These are phyloP conservation scores for Trichoderma asperellum DNA, from an alignment of 2,329 filamentous ascomycete species.

Conservation along the genomic window DNA sequence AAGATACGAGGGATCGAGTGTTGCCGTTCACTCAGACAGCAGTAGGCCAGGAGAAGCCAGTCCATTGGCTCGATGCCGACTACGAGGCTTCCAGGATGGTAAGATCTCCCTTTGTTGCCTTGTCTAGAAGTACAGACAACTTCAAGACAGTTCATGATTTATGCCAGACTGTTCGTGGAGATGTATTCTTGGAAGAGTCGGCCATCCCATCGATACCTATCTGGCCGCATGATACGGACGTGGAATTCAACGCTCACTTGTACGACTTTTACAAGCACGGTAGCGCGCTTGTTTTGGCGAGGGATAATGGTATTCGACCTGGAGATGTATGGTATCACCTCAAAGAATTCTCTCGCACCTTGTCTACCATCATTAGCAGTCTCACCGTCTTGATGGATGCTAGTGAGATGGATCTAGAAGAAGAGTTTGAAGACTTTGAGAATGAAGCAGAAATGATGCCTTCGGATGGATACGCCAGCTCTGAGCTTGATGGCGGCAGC, in stretches of 20 bases:
- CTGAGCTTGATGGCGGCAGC: conserved; percentile 8
- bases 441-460: conserved; percentile 41
- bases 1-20: conserved; percentile 51
- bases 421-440: conserved; percentile 48
- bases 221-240: conserved; percentile 57
- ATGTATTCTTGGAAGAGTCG: conserved; percentile 74
- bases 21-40: conserved; percentile 59
- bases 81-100: conserved; percentile 47
- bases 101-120: conserved; percentile 70
- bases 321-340: conserved; percentile 74
- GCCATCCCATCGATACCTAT: conserved; percentile 71
- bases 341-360: conserved; percentile 60
- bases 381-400: conserved; percentile 57
- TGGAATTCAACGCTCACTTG: conserved; percentile 67
- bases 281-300: conserved; percentile 60
- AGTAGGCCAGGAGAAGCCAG: conserved; percentile 16
- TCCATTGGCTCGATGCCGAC: not conserved
- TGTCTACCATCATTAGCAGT: conserved; percentile 73
- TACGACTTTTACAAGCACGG: conserved; percentile 80
- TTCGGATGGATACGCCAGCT: not conserved
- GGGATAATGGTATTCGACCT: conserved; percentile 67
- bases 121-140: conserved; percentile 68
- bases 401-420: conserved; percentile 43
- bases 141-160: conserved; percentile 70
- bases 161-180: conserved; percentile 65